Base-by-base conservation (phyloP, 2,329 filamentous ascomycete genomes). In the Ramularia endophylla region DNA sequence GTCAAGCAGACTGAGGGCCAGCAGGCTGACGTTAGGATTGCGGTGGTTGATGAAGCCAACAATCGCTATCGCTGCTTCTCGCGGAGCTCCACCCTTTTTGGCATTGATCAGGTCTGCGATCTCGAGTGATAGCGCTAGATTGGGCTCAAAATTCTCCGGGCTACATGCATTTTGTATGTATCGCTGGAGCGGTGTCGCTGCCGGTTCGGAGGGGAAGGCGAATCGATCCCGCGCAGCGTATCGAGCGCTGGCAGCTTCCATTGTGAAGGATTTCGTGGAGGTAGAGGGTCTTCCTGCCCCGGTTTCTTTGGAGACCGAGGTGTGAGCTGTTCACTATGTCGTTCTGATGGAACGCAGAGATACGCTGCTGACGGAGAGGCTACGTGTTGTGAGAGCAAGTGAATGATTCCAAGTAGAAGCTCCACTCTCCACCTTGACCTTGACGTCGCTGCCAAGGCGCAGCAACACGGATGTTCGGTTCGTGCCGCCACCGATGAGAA, bases 131-230 rank as follows among this genome's bases (percentile, higher is more conserved):
- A 98, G 73, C 44, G 89, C 92, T 41, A 98, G 83, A 63, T 98
- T 97, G 49, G 92, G 90, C 72, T 98, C 92, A 72, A 88, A 95
- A 71, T 97, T 95, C 65, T 94, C 86, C 38, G 92, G 87, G 59
- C 92, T 94, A 72, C 92, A 97, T 52, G 92, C 90, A 69, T 89
- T 89, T 64, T 92, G 81, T 66, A 98, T 94, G 67, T 89, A 95
- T 67, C 92, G 85, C 71, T 94, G 89, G 47, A 98, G 78, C 63
- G 89, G 87, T 43, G 89, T 90, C 51, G 85, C 80, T 41, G 84
- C 80, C 49, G 85, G 80, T 63, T 85, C 80, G 62, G 81, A 81
- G 69, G 85, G 83, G 63, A 83, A 83, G 68, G 81, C 81, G 77
- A 92, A 97, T 66, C 89, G 88, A 73, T 95, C 90, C 70, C 90